A percentile compares a stretch with the other conserved stretches of the same genome.
Conservation (phyloP, 2,329 filamentous ascomycete species). For the Colletotrichum sp. region DNA sequence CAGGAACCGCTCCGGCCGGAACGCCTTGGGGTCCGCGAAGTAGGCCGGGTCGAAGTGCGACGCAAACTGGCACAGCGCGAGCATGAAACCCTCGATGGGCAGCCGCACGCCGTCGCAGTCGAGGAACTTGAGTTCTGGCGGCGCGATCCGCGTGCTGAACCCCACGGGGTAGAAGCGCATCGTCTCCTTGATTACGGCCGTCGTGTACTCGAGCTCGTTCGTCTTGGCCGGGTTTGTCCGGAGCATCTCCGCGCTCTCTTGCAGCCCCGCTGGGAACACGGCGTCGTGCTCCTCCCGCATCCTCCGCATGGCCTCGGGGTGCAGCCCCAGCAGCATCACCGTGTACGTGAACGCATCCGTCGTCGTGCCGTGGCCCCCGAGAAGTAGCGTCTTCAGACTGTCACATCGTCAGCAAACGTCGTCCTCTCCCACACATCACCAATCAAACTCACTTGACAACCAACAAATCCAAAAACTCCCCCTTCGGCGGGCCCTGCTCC, state of each 20-base stretch:
- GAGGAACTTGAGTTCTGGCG: slow-evolving; percentile 34
- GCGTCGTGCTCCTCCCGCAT: slow-evolving; percentile 27
- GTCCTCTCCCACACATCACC: background rate
- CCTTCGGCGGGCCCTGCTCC: background rate
- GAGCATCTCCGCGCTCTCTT: slow-evolving; percentile 36
- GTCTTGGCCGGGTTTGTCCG: slow-evolving; percentile 47
- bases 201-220: slow-evolving; percentile 56
- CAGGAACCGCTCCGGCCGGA: slow-evolving; percentile 47
- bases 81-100: slow-evolving; percentile 35
- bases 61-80: slow-evolving; percentile 16
- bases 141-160: slow-evolving; percentile 41
- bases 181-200: slow-evolving; percentile 58
- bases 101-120: slow-evolving; percentile 41
- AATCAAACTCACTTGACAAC: background rate
- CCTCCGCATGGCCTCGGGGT: slow-evolving; percentile 21
- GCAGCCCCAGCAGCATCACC: slow-evolving; percentile 24
- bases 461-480: slow-evolving; percentile 21
- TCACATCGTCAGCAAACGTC: background rate
- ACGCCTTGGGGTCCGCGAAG: slow-evolving; percentile 41
- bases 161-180: slow-evolving; percentile 56
- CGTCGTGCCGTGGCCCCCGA: slow-evolving; percentile 30
- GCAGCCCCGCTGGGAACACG: slow-evolving; percentile 29
- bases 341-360: slow-evolving; percentile 18
- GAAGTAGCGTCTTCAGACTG: slow-evolving; percentile 26
- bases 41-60: slow-evolving; percentile 35